phyloP scores from a whole-genome alignment of 2,329 filamentous ascomycete genomes.

The Diaporthe batatas region DNA sequence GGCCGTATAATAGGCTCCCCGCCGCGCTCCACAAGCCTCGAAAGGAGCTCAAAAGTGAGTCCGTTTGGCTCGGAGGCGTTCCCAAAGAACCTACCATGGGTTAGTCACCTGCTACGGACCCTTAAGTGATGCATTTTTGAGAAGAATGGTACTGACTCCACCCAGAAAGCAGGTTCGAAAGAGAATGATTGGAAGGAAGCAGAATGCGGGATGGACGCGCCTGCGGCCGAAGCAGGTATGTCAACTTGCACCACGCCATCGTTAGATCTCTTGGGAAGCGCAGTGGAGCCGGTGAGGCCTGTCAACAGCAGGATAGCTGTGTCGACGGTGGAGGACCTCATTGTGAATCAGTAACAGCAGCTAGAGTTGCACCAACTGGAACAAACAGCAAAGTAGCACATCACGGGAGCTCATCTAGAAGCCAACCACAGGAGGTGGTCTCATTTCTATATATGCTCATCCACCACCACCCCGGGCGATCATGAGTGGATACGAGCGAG shows the following conservation, averaged over 20 bases:
- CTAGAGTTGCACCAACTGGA: neutral
- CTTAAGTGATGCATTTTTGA: too few relatives aligned
- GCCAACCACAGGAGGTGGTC: neutral
- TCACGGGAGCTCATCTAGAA: too few relatives aligned
- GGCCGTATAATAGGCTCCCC: conserved; percentile 2
- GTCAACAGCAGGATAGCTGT: conserved; percentile 25
- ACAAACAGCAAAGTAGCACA: neutral
- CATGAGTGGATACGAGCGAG: neutral
- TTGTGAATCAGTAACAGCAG: conserved; percentile 7
- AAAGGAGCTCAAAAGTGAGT: conserved; percentile 25
- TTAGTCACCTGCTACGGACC: too few relatives aligned
- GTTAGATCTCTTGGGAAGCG: neutral
- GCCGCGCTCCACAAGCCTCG: conserved; percentile 25
- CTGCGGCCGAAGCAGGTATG: conserved; percentile 14
- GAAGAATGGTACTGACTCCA: conserved; percentile 1
- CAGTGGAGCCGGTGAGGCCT: neutral
- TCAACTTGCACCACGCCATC: conserved; percentile 12
- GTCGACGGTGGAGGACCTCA: conserved; percentile 26
- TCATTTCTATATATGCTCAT: neutral
- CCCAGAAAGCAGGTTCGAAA: conserved; percentile 28
- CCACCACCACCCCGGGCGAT: neutral
- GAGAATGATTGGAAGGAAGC: conserved; percentile 27
- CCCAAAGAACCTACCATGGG: neutral
- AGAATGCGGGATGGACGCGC: conserved; percentile 19
- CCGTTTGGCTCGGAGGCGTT: conserved; percentile 21